Base-by-base conservation (phyloP, 2,329 filamentous ascomycete genomes). In the Cladosporium phlei region DNA sequence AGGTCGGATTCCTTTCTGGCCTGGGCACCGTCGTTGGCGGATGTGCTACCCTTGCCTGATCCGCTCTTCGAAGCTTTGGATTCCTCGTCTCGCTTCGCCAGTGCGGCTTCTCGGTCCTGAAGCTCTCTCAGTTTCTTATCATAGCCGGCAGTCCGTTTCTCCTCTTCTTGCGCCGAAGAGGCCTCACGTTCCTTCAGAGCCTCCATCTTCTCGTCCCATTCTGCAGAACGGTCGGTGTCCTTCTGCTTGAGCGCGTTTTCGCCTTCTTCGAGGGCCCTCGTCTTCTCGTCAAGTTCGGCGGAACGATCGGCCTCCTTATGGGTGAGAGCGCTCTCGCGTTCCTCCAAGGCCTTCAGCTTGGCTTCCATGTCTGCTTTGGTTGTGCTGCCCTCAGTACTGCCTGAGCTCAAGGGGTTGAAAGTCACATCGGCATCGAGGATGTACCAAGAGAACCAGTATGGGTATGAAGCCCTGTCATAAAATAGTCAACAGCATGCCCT, bases 121-220 rank as follows among this genome's bases (percentile, higher is more conserved):
- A 45, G 9, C 3, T 37, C 42, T 29, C 29, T 45, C 42, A 45
- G 5, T 16, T 45, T 45, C 7, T 33, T 34, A 8, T 37, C 32
- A 27, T 30, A 40, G 11, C 19, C 21, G 16, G 17, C 32, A 6
- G 32, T 21, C 16, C 42, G 32, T 4, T 29, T 7, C 4, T 33
- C 30, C n/a, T 33, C 30, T 6, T 33, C 30, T 11, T 14, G 32
- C 14, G 39, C 39, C 1, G 25, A 21, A 11, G 30, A 19, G 9
- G 37, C 37, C 11, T 39, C 20, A 7, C 14, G 9, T 8, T 39
- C 27, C 16, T 39, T 16, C 24, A 39, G 12, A 4, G 24, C 37
- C 16, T 39, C 24, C 19, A 24, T 24, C 35, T 38, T 24, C 35
- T 38, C 25, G 21, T 38, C 25, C 21, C 21, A 16, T 38, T 38